phyloP scores from a whole-genome alignment of 2,329 filamentous ascomycete genomes.

The Hypoxylon sp. region DNA sequence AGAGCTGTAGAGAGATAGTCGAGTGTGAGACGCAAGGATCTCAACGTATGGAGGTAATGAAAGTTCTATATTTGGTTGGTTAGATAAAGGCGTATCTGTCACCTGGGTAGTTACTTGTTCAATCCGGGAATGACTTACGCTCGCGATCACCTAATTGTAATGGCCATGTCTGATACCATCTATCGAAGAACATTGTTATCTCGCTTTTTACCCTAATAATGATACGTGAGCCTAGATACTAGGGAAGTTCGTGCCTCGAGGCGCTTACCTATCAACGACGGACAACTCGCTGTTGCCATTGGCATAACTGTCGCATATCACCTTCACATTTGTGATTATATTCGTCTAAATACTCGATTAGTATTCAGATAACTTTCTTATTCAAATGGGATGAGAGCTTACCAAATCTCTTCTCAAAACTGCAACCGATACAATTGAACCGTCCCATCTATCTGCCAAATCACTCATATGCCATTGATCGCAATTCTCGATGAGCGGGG shows the following conservation, averaged over 20 bases:
- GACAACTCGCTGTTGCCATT: constrained; percentile 58
- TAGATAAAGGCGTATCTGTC: too few species aligned
- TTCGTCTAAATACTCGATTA: constrained; percentile 53
- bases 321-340: constrained; percentile 65
- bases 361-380: background rate
- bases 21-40: constrained; percentile 76
- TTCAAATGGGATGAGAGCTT: constrained; percentile 35
- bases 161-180: constrained; percentile 58
- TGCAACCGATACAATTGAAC: constrained; percentile 75
- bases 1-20: constrained; percentile 76
- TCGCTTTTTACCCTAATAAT: constrained; percentile 44
- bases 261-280: constrained; percentile 63
- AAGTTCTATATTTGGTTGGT: constrained; percentile 51
- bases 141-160: constrained; percentile 57
- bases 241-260: too few species aligned
- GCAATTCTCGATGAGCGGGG: constrained; percentile 71
- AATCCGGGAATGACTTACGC: constrained; percentile 51
- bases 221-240: background rate
- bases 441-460: constrained; percentile 72
- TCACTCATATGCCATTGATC: constrained; percentile 73
- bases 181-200: constrained; percentile 47
- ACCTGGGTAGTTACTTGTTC: too few species aligned
- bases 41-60: constrained; percentile 77
- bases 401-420: constrained; percentile 73
- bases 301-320: constrained; percentile 66